Base-by-base conservation (phyloP, 768 basidiomycete genomes). In the Russula abietina region DNA sequence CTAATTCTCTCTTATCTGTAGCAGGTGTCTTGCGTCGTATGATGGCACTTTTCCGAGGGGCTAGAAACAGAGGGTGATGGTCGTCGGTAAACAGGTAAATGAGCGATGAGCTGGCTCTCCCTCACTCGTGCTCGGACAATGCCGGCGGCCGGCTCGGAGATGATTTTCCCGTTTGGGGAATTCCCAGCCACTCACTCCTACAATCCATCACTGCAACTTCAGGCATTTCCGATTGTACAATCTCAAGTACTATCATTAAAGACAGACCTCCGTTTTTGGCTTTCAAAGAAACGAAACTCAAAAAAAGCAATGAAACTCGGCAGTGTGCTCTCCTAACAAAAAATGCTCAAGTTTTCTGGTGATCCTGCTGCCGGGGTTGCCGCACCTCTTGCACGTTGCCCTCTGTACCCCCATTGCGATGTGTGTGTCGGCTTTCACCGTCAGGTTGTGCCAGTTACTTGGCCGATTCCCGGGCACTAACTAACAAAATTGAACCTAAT, bases 301-400 rank as follows among this genome's bases (percentile, higher is more conserved):
- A n/a, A 43, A 43, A 43, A 19, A 19, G 2, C 19, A 8, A 19
- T n/a, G 41, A 43, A 39, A 61, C 53, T 36, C 26, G 55, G 30
- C 55, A 59, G 49, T 52, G 19, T 45, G 32, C n/a, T 33, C 50
- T 50, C 39, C 39, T 43, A 39, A 32, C 26, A 32, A 19, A 26
- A 12, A 5, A 22, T 48, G 14, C 24, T n/a, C n/a, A n/a, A 26
- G 28, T 38, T 54, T 24, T 43, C 46, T 32, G 41, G 30, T 19
- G 32, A 51, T 30, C 41, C 38, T 46, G 33, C 59, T 28, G 43
- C 53, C 53, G 36, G 58, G 48, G 54, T 36, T 64, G 45, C 63
- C 58, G 63, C 63, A 64, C 52, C 54, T 51, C 48, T 24, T 64
- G 48, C 48, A 56, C 63, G 63, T 64, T 64, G 62, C 54, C 46